Base-by-base conservation (phyloP, 1,139 yeast genomes). In the Blastobotrys indianensis region DNA sequence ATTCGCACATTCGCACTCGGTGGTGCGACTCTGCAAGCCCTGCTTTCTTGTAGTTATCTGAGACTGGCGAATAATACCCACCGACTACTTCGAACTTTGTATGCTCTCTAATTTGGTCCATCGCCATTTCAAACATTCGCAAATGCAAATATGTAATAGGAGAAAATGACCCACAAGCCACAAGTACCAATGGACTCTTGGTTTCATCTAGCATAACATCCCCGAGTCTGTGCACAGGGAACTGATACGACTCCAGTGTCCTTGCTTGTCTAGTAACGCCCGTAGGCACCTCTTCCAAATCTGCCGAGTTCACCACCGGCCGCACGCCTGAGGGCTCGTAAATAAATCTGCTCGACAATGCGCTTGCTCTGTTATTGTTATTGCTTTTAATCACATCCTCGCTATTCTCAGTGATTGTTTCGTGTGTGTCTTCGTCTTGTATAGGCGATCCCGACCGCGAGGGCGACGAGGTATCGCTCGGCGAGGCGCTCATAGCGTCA, bases 41-140 rank as follows among this genome's bases (percentile, higher is more conserved):
- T 42, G 87, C 88, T 64, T 92, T 94, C 63, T 83, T 81, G 69
- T 92, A 92, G 65, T 88, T 88, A 57, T 92, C 96, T 46, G 90
- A 80, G 8, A 92, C 99, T 0, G 99, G 99, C n/a, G 95, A 85
- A 67, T 86, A 94, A 69, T 82, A 92, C 1, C 98, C 99, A 13
- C 97, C 99, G 58, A 92, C 77, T 32, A 92, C 95, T 66, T 94
- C 98, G 59, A 88, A 90, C 55, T 94, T 69, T 1, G 97, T 92
- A 54, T 83, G 92, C 63, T 92, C 98, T 41, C 85, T 73, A 43
- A 94, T 85, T n/a, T 94, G 81, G 65, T 92, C 98, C 58, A 92
- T 70, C 0, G 98, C 98, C 95, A 92, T 92, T 68, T 92, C 98
- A 67, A 92, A 92, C 97, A 92, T 92, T 51, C 99, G 76, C 61